Evolutionary conservation across 2,329 filamentous ascomycete genomes (phyloP).

Genomic region (Arthrinium phaeospermum): DNA sequence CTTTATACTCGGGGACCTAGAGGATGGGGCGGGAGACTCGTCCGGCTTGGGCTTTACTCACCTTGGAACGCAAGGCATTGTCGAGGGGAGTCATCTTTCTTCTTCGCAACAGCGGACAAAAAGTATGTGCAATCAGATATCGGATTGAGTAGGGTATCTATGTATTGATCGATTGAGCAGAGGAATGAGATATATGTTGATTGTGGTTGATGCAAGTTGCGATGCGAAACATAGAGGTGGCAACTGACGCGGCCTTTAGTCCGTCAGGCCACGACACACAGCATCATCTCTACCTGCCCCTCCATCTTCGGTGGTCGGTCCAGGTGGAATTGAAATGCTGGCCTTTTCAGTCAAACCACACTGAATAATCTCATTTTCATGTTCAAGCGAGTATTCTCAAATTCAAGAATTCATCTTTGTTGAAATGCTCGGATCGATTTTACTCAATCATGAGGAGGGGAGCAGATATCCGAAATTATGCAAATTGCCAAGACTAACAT

Average conservation of each 20-base stretch:
- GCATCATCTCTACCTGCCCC: neutral
- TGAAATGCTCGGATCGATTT: neutral
- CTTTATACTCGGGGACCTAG: neutral
- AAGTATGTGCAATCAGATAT: no score
- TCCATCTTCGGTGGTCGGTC: neutral
- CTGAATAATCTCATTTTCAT: neutral
- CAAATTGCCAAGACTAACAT: neutral
- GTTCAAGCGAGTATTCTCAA: neutral
- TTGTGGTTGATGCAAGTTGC: neutral
- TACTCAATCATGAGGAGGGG: neutral
- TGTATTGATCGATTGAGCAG: no score
- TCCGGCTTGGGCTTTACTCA: constrained; percentile 41
- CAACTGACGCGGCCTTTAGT: constrained; percentile 9
- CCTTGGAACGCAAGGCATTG: constrained; percentile 72
- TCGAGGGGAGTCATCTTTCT: constrained; percentile 70
- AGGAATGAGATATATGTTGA: neutral
- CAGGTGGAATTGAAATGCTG: neutral
- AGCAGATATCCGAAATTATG: neutral
- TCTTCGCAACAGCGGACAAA: neutral
- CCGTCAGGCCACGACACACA: neutral
- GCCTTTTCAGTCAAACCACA: neutral
- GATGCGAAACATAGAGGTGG: constrained; percentile 13
- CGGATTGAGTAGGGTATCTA: no score
- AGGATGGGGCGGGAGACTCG: neutral
- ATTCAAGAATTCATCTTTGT: neutral